Evolutionary conservation across 2,329 filamentous ascomycete species (phyloP).

Genomic region (Alternaria consortialis): DNA sequence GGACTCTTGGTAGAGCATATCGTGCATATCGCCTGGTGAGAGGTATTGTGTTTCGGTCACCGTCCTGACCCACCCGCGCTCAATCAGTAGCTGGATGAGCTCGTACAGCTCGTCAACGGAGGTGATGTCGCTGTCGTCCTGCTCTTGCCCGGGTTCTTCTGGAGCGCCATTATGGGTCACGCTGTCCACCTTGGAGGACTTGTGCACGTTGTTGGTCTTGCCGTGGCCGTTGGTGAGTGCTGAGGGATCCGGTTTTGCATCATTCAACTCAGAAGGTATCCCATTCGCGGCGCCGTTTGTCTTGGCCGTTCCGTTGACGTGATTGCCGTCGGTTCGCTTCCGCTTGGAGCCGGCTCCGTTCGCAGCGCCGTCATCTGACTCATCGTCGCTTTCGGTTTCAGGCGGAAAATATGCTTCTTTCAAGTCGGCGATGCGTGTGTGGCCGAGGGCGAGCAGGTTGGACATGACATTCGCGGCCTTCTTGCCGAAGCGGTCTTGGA

Average conservation of each 20-base stretch:
- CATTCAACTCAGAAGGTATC: constrained; percentile 16
- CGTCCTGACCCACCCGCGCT: constrained; percentile 73
- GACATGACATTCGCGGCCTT: constrained; percentile 78
- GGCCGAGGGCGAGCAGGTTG: constrained; percentile 78
- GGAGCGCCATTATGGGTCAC: constrained; percentile 12
- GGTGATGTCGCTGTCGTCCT: constrained; percentile 44
- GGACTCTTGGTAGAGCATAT: constrained; percentile 70
- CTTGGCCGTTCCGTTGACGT: constrained; percentile 31
- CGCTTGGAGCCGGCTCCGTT: constrained; percentile 37
- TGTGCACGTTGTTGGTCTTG: constrained; percentile 23
- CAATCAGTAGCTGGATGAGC: constrained; percentile 62
- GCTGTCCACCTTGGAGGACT: constrained; percentile 20
- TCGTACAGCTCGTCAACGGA: constrained; percentile 53
- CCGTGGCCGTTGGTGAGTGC: constrained; percentile 18
- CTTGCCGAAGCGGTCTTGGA: constrained; percentile 77
- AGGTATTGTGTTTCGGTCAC: constrained; percentile 61
- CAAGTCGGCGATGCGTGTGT: constrained; percentile 76
- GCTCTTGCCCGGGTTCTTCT: constrained; percentile 18
- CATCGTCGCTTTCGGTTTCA: constrained; percentile 39
- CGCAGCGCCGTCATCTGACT: constrained; percentile 42
- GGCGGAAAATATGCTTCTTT: constrained; percentile 67
- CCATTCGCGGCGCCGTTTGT: constrained; percentile 28
- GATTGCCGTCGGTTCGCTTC: constrained; percentile 31
- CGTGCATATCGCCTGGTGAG: constrained; percentile 64
- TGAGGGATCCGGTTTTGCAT: constrained; percentile 9